These are phyloP conservation scores for Phialocephala subalpina DNA, from an alignment of 2,329 filamentous ascomycete species.

Conservation along the genomic window DNA sequence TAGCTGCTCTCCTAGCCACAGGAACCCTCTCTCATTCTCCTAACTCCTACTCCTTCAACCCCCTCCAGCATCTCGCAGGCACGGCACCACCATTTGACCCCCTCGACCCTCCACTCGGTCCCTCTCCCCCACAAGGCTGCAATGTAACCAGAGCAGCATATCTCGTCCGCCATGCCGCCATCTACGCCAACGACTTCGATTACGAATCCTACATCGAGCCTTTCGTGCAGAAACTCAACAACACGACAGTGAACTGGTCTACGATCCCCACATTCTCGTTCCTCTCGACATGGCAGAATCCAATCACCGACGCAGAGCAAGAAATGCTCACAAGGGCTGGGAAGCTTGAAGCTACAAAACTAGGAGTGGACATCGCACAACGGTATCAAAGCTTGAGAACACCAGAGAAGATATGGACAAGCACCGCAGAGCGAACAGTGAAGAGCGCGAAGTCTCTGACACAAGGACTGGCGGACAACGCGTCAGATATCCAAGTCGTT, in stretches of 20 bases:
- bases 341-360: slow-evolving; percentile 37
- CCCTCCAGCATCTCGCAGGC: slow-evolving; percentile 56
- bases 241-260: slow-evolving; percentile 57
- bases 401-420: slow-evolving; percentile 59
- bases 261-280: slow-evolving; percentile 39
- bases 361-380: slow-evolving; percentile 41
- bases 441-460: slow-evolving; percentile 57
- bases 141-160: slow-evolving; percentile 57
- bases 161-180: slow-evolving; percentile 58
- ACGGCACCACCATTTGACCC: slow-evolving; percentile 59
- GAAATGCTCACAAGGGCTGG: slow-evolving; percentile 39
- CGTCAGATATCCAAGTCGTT: slow-evolving; percentile 52
- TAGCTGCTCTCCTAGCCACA: slow-evolving; percentile 20
- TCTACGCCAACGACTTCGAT: slow-evolving; percentile 60
- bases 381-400: slow-evolving; percentile 47
- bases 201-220: slow-evolving; percentile 59
- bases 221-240: slow-evolving; percentile 57
- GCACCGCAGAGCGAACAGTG: slow-evolving; percentile 58
- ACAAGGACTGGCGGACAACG: slow-evolving; percentile 52
- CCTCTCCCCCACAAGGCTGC: slow-evolving; percentile 57
- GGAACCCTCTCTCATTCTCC: slow-evolving; percentile 24
- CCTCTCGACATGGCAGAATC: slow-evolving; percentile 38
- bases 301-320: slow-evolving; percentile 38
- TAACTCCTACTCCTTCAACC: slow-evolving; percentile 52
- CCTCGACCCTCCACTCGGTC: slow-evolving; percentile 53